Conservation (phyloP, 2,329 filamentous ascomycete genomes). For the Raffaelea albimanens region DNA sequence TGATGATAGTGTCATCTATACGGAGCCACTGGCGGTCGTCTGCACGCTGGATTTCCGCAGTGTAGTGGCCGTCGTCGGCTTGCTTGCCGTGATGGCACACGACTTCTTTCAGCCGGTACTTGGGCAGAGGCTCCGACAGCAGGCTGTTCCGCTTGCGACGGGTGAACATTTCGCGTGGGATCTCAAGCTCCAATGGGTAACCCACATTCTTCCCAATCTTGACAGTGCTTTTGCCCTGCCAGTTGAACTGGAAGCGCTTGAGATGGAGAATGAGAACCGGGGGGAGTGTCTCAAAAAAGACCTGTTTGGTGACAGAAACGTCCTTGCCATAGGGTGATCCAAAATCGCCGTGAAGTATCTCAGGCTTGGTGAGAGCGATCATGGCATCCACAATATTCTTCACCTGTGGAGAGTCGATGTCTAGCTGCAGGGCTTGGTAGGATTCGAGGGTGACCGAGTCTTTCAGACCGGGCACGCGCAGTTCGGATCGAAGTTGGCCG, state of each 20-base stretch:
- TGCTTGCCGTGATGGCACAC: slow-evolving; percentile 98
- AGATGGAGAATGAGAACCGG: slow-evolving; percentile 89
- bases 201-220: slow-evolving; percentile 99
- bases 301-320: slow-evolving; percentile 79
- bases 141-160: slow-evolving; percentile 61
- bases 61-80: slow-evolving; percentile 92
- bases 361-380: slow-evolving; percentile 71
- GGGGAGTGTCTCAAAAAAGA: slow-evolving; percentile 85
- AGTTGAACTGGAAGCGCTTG: slow-evolving; percentile 96
- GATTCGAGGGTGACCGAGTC: slow-evolving; percentile 87
- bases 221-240: slow-evolving; percentile 68
- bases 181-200: slow-evolving; percentile 88
- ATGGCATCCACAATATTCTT: slow-evolving; percentile 89
- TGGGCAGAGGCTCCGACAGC: slow-evolving; percentile 59
- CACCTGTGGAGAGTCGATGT: slow-evolving; percentile 80
- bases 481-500: slow-evolving; percentile 80
- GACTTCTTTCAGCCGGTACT: slow-evolving; percentile 78
- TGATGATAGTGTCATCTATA: slow-evolving; percentile 86
- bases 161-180: slow-evolving; percentile 82
- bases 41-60: slow-evolving; percentile 89
- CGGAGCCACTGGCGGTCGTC: slow-evolving; percentile 95
- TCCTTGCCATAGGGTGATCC: slow-evolving; percentile 68
- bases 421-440: slow-evolving; percentile 88
- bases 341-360: slow-evolving; percentile 79
- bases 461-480: slow-evolving; percentile 77